These are phyloP conservation scores for Ogataea polymorpha DNA, from an alignment of 805 yeast genomes.

Conservation along the genomic window DNA sequence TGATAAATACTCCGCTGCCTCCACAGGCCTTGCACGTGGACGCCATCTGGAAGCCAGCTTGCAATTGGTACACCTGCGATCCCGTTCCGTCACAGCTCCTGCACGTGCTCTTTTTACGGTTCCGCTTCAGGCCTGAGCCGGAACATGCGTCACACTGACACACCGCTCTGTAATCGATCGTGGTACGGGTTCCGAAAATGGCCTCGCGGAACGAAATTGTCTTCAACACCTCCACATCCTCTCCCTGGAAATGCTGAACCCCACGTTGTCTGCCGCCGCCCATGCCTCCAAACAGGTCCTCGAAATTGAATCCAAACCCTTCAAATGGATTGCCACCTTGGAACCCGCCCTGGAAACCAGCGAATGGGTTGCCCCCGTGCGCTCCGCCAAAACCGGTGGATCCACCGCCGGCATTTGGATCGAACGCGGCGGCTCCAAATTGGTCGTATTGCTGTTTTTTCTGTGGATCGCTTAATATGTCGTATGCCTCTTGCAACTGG, in stretches of 20 bases:
- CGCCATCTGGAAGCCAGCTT: conserved; percentile 96
- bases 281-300: conserved; percentile 59
- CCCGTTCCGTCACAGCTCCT: conserved; percentile 91
- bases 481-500: conserved; percentile 91
- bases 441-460: conserved; percentile 90
- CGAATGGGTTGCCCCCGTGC: conserved; percentile 36
- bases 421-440: conserved; percentile 85
- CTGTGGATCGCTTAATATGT: conserved; percentile 77
- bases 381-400: conserved; percentile 45
- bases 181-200: conserved; percentile 68
- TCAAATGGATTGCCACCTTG: conserved; percentile 28
- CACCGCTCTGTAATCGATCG: conserved; percentile 67
- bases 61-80: conserved; percentile 74
- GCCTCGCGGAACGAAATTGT: conserved; percentile 82
- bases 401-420: conserved; percentile 50
- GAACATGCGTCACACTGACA: conserved; percentile 77
- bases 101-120: conserved; percentile 75
- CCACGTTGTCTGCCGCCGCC: conserved; percentile 38
- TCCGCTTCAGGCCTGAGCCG: conserved; percentile 82
- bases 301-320: conserved; percentile 41
- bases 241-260: conserved; percentile 83
- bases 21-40: conserved; percentile 85
- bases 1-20: conserved; percentile 82
- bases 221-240: conserved; percentile 77
- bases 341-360: conserved; percentile 25